Evolutionary conservation across 202 grass and related monocot genomes (phyloP), one percentile per base, ranked within the genome.

Genomic region (Musa balbisiana): DNA sequence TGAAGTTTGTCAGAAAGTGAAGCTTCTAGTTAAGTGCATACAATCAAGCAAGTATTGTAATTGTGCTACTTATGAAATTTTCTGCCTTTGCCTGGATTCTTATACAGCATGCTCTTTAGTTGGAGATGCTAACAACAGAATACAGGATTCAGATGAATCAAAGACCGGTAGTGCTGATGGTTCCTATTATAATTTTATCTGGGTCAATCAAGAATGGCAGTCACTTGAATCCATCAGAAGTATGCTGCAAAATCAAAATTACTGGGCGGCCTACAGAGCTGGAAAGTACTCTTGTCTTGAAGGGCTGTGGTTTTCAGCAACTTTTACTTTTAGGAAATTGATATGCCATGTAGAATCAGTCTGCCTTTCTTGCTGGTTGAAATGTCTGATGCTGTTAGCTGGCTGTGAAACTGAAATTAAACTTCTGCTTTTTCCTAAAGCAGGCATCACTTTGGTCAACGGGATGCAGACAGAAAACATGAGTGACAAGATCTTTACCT

Each of bases 241-340:
- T 63, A 88, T 93, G 85, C 73, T 89, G 62, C 83, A 75, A 75
- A 84, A 89, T 24, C 73, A 84, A 76, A 88, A 77, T 76, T 93
- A 88, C 81, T 98, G 91, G 94, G 82, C 83, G 72, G 88, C 88
- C 53, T 98, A 98, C 75, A 91, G 77, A 74, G 89, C 85, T 80
- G 89, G 90, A 64, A 89, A 89, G 81, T 91, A 91, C 66, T 87
- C 88, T 81, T 93, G 84, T 78, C 64, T 43, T 53, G 80, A 88
- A 83, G 86, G 91, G 67, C 81, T 98, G 58, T 98, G 90, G 94
- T 98, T 93, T 85, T 80, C 79, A 52, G 87, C 90, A 63, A 80
- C 91, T 14, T 91, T 91, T 82, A 68, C 89, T 62, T 97, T 97
- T 54, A 91, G 85, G 72, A 97, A 91, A 85, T 79, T 97, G 80